Base-by-base conservation (phyloP, 2,329 filamentous ascomycete species). In the Alternaria tenuissima region DNA sequence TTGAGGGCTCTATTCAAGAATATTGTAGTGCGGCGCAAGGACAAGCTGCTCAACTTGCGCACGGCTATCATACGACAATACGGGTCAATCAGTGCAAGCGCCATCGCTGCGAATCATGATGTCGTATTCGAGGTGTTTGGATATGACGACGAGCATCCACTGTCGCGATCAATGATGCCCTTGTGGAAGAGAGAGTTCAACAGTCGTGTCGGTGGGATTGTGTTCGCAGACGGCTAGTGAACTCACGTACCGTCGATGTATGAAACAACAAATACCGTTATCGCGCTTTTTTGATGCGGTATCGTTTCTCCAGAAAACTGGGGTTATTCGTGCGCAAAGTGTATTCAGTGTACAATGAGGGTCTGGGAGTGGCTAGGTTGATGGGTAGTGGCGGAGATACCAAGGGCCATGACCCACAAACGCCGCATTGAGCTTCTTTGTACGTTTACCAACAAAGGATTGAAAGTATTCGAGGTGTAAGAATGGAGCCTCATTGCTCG, bases 161-260 rank as follows among this genome's bases (percentile, higher is more conserved):
- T 63, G 18, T 59, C 62, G 6, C 67, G 69, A 32, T 64, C 65
- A 1, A 72, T 74, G 70, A 73, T 77, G 71, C 75, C 75, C 7
- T 28, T 61, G 6, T 78, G 75, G 75, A 77, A 76, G 47, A 58
- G 75, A 7, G 65, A 71, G 20, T 77, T 77, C 32, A 63, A 69
- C 28, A 55, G 61, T 6, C 55, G 51, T 11, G 66, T 72, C 2
- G 64, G 70, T 7, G 70, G 70, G 2, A 72, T 72, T 18, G 68
- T 72, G 20, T 61, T 51, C 32, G 30, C 51, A n/a, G 30, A 52
- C 28, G 34, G 49, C 32, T 38, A 49, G 14, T 12, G 20, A 0
- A 20, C n/a, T 30, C 2, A 3, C 32, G 4, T 26, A 24, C 3
- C 20, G 9, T 38, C 2, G 2, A 12, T n/a, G 8, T n/a, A 34